These are phyloP conservation scores for Aspergillus steynii DNA, from an alignment of 495 filamentous ascomycete genomes.

Conservation along the genomic window DNA sequence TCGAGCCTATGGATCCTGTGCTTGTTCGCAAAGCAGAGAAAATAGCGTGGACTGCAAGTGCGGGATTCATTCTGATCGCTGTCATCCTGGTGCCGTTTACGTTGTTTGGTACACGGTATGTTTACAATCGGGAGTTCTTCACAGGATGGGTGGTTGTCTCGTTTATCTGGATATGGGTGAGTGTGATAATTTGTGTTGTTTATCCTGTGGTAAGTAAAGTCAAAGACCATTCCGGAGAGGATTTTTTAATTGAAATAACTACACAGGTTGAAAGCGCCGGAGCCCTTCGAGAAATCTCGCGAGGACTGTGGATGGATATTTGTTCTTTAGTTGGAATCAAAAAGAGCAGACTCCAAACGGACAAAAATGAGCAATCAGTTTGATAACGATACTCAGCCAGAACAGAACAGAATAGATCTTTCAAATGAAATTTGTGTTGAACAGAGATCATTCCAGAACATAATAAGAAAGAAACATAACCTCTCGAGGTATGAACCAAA, in stretches of 20 bases:
- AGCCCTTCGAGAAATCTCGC: slow-evolving; percentile 27
- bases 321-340: slow-evolving; percentile 13
- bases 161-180: slow-evolving; percentile 47
- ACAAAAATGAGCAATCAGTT: too few relatives aligned
- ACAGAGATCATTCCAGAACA: too few relatives aligned
- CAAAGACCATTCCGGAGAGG: background rate
- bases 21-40: slow-evolving; percentile 29
- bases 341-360: background rate
- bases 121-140: slow-evolving; percentile 39
- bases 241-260: background rate
- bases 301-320: slow-evolving; percentile 26
- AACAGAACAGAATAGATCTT: too few relatives aligned
- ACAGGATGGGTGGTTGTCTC: slow-evolving; percentile 46
- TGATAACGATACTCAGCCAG: too few relatives aligned
- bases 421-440: too few relatives aligned
- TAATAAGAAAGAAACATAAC: too few relatives aligned
- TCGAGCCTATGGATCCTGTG: slow-evolving; percentile 41
- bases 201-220: slow-evolving; percentile 35
- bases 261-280: slow-evolving; percentile 35
- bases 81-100: slow-evolving; percentile 44
- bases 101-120: slow-evolving; percentile 38
- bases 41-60: slow-evolving; percentile 29
- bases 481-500: too few relatives aligned
- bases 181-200: slow-evolving; percentile 42
- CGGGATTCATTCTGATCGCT: slow-evolving; percentile 32